Conservation (phyloP, 345 rosid genomes). For the Pugionium cornutum region DNA sequence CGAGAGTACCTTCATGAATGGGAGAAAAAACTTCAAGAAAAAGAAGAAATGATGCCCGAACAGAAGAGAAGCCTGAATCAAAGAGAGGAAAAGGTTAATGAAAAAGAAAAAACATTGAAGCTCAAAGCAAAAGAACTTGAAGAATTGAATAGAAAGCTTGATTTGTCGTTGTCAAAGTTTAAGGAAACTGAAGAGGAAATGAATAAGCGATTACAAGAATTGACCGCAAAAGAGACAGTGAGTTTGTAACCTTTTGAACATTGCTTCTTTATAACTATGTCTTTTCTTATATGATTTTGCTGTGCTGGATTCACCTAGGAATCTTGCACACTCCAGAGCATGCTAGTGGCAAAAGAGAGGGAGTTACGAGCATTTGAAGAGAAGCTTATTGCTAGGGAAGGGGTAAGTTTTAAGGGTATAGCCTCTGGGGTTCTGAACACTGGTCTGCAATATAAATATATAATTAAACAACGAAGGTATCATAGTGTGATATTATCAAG, state of each 20-base stretch:
- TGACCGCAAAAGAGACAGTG: slow-evolving; percentile 71
- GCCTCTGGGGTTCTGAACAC: slow-evolving; percentile 5
- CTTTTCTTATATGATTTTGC: slow-evolving; percentile 27
- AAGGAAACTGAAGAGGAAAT: slow-evolving; percentile 63
- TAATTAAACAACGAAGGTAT: not conserved
- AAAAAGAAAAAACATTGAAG: slow-evolving; percentile 50
- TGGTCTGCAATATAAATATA: not conserved
- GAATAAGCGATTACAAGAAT: slow-evolving; percentile 51
- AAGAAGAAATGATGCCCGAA: slow-evolving; percentile 56
- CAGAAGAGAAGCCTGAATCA: slow-evolving; percentile 58
- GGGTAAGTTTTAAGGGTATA: slow-evolving; percentile 50
- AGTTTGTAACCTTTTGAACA: slow-evolving; percentile 25
- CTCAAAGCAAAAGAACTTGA: slow-evolving; percentile 58
- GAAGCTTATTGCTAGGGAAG: slow-evolving; percentile 71
- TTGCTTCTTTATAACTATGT: slow-evolving; percentile 11
- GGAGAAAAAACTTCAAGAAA: slow-evolving; percentile 62
- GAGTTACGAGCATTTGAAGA: slow-evolving; percentile 59
- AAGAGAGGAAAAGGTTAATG: slow-evolving; percentile 63
- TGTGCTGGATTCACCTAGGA: slow-evolving; percentile 50
- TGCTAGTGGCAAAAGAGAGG: slow-evolving; percentile 52
- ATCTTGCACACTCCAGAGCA: slow-evolving; percentile 48
- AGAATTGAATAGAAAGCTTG: slow-evolving; percentile 52
- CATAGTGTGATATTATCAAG: not conserved
- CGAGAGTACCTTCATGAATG: slow-evolving; percentile 72
- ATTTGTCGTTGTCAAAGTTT: slow-evolving; percentile 50